phyloP scores from a whole-genome alignment of 2,329 filamentous ascomycete species.

The Fusarium sp. region DNA sequence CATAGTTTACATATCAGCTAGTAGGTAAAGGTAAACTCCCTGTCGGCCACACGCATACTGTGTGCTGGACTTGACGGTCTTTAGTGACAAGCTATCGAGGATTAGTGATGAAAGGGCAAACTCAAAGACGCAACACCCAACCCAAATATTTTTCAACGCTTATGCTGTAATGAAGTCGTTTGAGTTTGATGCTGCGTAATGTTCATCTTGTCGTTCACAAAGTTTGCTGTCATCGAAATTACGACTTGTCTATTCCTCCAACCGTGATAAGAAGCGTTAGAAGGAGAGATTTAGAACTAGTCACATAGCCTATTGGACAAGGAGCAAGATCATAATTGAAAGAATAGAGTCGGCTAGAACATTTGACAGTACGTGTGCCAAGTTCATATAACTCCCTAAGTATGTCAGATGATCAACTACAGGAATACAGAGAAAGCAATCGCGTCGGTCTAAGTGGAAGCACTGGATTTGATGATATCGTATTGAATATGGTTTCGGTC shows the following conservation, averaged over 20 bases:
- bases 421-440: too few relatives aligned
- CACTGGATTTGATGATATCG: too few relatives aligned
- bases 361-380: neutral
- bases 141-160: neutral
- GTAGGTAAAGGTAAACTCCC: neutral
- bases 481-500: neutral
- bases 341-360: too few relatives aligned
- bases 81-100: slow-evolving; percentile 15
- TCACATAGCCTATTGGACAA: neutral
- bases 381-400: too few relatives aligned
- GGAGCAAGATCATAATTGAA: neutral
- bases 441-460: too few relatives aligned
- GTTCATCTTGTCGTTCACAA: neutral
- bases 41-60: neutral
- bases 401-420: too few relatives aligned
- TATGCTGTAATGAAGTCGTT: neutral
- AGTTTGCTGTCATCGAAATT: neutral
- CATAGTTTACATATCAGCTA: neutral
- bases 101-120: slow-evolving; percentile 17
- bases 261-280: neutral
- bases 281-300: neutral
- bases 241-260: neutral
- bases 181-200: neutral
- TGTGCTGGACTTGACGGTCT: neutral
- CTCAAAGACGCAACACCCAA: slow-evolving; percentile 8